A percentile compares a stretch with the other conserved stretches of the same genome.
phyloP scores from a whole-genome alignment of 108 stramenopile genomes.

The Skeletonema potamos region DNA sequence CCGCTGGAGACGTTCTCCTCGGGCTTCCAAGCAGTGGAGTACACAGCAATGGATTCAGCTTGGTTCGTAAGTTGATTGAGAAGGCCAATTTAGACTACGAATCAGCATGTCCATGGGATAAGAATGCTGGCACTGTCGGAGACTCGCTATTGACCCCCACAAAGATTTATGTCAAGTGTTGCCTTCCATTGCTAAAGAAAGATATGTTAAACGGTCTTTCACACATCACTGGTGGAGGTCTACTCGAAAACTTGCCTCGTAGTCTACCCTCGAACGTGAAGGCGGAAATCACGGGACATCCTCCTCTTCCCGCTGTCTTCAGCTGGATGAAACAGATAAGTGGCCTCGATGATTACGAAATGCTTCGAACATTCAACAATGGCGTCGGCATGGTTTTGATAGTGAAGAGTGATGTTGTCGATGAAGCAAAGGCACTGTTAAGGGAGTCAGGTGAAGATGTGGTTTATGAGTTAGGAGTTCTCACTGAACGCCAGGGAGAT shows the following conservation, averaged over 20 bases:
- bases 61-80: slow-evolving; percentile 91
- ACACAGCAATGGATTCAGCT: slow-evolving; percentile 98
- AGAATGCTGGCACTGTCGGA: slow-evolving; percentile 68
- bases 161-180: slow-evolving; percentile 92
- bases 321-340: slow-evolving; percentile 92
- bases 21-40: slow-evolving; percentile 94
- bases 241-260: slow-evolving; percentile 96
- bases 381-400: slow-evolving; percentile 98
- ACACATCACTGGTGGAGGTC: slow-evolving; percentile 98
- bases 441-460: slow-evolving; percentile 66
- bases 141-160: slow-evolving; percentile 93
- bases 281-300: slow-evolving; percentile 87
- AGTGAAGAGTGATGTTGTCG: slow-evolving; percentile 65
- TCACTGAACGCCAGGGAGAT: slow-evolving; percentile 50
- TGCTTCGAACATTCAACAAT: slow-evolving; percentile 97
- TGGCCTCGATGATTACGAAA: slow-evolving; percentile 88
- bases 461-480: slow-evolving; percentile 72
- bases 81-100: slow-evolving; percentile 84
- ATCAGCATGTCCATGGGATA: slow-evolving; percentile 90
- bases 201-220: slow-evolving; percentile 88
- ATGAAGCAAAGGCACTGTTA: slow-evolving; percentile 71
- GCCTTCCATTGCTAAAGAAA: slow-evolving; percentile 84
- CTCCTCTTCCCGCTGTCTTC: slow-evolving; percentile 87
- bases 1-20: slow-evolving; percentile 89
- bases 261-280: slow-evolving; percentile 82